Percentiles rank a stretch among this genome's conserved stretches.
phyloP scores from a whole-genome alignment of 202 grass and related monocot genomes.

The Cymbopogon flexuosus region DNA sequence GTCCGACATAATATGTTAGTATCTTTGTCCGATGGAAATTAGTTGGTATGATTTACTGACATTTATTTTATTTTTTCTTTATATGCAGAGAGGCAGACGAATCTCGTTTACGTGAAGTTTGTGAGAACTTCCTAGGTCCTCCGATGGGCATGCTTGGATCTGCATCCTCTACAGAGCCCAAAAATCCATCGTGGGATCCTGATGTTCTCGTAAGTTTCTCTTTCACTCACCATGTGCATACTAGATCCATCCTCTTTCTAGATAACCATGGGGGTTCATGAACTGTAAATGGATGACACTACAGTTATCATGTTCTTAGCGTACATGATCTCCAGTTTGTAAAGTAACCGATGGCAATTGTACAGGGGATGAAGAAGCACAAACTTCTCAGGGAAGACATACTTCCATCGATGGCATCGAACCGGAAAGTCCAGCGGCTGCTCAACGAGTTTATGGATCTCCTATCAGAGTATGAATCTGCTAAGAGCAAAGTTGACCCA shows the following conservation, averaged over 20 bases:
- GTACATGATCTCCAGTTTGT: neutral
- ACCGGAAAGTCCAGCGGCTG: conserved; percentile 88
- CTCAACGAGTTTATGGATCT: conserved; percentile 93
- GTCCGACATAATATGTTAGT: neutral
- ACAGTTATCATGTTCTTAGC: neutral
- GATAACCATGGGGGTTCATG: neutral
- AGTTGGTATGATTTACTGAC: neutral
- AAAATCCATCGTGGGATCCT: conserved; percentile 66
- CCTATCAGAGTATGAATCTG: conserved; percentile 64
- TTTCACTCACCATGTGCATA: neutral
- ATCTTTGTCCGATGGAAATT: conserved; percentile 5
- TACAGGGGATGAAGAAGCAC: conserved; percentile 92
- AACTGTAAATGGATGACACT: neutral
- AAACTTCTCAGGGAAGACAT: conserved; percentile 78
- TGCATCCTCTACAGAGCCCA: conserved; percentile 34
- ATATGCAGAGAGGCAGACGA: conserved; percentile 82
- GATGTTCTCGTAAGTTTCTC: conserved; percentile 70
- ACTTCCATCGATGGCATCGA: conserved; percentile 82
- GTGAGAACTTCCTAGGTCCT: conserved; percentile 85
- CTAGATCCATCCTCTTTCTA: neutral
- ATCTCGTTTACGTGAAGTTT: conserved; percentile 73
- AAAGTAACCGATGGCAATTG: neutral
- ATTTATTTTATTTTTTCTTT: conserved; percentile 15
- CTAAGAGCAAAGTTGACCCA: conserved; percentile 38
- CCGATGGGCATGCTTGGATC: conserved; percentile 50